A percentile compares a stretch with the other conserved stretches of the same genome.
Conservation (phyloP, 2,329 filamentous ascomycete species). For the Phialophora macrospora region DNA sequence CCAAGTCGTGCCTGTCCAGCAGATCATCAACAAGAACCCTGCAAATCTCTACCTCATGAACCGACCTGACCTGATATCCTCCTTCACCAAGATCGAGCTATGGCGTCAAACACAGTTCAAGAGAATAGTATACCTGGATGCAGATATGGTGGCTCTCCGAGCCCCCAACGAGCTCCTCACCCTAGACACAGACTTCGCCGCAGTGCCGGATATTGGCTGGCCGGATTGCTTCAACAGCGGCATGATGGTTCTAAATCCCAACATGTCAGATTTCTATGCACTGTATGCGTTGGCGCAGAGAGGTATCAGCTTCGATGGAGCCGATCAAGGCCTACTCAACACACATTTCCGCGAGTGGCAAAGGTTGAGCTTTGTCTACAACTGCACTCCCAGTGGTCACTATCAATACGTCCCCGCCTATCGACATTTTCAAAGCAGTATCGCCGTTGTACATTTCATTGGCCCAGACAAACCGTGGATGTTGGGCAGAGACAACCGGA, state of each 20-base stretch:
- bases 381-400: conserved; percentile 93
- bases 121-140: conserved; percentile 92
- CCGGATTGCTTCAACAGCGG: conserved; percentile 98
- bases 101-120: conserved; percentile 91
- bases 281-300: conserved; percentile 80
- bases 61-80: conserved; percentile 83
- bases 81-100: conserved; percentile 94
- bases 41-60: conserved; percentile 91
- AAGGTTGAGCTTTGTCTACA: conserved; percentile 91
- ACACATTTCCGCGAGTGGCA: conserved; percentile 90
- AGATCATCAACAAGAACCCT: conserved; percentile 75
- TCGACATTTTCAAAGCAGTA: conserved; percentile 85
- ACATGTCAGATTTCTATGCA: conserved; percentile 85
- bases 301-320: conserved; percentile 93
- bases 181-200: conserved; percentile 64
- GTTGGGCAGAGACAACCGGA: conserved; percentile 61
- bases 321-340: conserved; percentile 93
- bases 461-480: conserved; percentile 89
- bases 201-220: conserved; percentile 95
- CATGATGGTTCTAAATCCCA: conserved; percentile 87
- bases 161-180: conserved; percentile 92
- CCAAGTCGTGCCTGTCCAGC: conserved; percentile 81
- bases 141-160: conserved; percentile 87
- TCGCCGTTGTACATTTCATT: conserved; percentile 94
- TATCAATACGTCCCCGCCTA: conserved; percentile 98